Evolutionary conservation across 306 rosid species (phyloP), one percentile per base, ranked within the genome.

Genomic region (Mimosa pudica): DNA sequence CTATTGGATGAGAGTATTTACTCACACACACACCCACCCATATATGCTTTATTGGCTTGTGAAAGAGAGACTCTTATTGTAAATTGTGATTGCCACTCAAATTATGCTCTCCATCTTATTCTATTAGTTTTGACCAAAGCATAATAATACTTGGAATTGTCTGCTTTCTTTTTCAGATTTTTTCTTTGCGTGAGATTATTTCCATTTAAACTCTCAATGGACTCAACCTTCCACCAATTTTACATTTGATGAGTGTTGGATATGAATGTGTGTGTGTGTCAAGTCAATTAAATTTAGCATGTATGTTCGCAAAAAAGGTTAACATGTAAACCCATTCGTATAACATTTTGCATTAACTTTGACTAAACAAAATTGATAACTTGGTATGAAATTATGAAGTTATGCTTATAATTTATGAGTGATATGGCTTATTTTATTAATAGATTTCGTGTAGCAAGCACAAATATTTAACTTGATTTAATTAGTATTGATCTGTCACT

Each of bases 61-160:
- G 83, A 80, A 81, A 81, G 85, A 83, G 71, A 30, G 68, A 10
- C 7, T 14, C 11, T n/a, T 86, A 24, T 24, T 38, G 42, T 38
- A 5, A 38, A 5, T 38, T 89, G 89, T 86, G 87, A 84, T 82
- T 80, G 87, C 90, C 89, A 82, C 91, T 88, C 89, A 89, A 85
- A 87, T 88, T 88, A 84, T 87, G 89, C 82, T 85, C 84, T 92
- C 88, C 86, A 85, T 87, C 83, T 54, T 82, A 87, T 85, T 74
- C 60, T 61, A 44, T 71, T 66, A 52, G 84, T 49, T 85, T 89
- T 92, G 94, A 88, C 94, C 94, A 62, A 71, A 58, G 76, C 20
- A 68, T 68, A 68, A 68, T 9, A 68, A 17, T 14, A n/a, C 52
- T 68, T 4, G 10, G 20, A 41, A 41, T 68, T 41, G 51, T 38